Evolutionary conservation across 2,329 filamentous ascomycete species (phyloP), one percentile per base, ranked within the genome.

Genomic region (Phoma sp.): DNA sequence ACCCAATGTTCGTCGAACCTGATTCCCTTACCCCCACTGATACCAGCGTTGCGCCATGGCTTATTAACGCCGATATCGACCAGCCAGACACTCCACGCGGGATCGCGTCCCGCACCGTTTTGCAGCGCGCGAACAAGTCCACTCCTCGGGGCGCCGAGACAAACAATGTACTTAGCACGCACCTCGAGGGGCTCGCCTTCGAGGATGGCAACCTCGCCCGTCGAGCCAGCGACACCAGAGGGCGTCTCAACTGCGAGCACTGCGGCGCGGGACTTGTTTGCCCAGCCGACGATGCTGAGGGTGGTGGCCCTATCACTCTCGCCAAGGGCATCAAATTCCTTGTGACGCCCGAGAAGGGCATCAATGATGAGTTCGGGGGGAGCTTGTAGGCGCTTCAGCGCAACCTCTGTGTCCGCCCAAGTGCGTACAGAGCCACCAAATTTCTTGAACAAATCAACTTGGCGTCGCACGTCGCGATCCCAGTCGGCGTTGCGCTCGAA

Each of bases 241-340:
- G 95, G 95, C 5, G 96, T 86, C 70, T 96, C 93, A n/a, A 99
- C 85, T 0, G 92, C 90, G 18, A 99, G 78, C 3, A 95, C 88
- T 53, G 88, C 87, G 0, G 91, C 87, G 60, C 92, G 90, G 70
- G 88, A 90, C 60, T 92, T 88, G 70, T 97, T 98, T 2, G 91
- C 89, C 92, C 93, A 98, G 59, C 92, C 89, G 67, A 97, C 95
- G 68, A 97, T 85, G 69, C 96, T 89, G 68, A 96, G 93, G 0
- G 91, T 90, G 0, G 89, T 89, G 3, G 88, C 87, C 71, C 96
- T 91, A 61, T 96, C 90, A 13, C 89, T 88, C 2, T 88, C 89
- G 32, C 91, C 85, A 25, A 98, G 81, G 64, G 96, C 91, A 62
- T 97, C 92, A 67, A 97, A 97, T 2, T 90, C 88, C 52, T 92